Base-by-base conservation (phyloP, 306 rosid species). In the Trichosanthes truncata region DNA sequence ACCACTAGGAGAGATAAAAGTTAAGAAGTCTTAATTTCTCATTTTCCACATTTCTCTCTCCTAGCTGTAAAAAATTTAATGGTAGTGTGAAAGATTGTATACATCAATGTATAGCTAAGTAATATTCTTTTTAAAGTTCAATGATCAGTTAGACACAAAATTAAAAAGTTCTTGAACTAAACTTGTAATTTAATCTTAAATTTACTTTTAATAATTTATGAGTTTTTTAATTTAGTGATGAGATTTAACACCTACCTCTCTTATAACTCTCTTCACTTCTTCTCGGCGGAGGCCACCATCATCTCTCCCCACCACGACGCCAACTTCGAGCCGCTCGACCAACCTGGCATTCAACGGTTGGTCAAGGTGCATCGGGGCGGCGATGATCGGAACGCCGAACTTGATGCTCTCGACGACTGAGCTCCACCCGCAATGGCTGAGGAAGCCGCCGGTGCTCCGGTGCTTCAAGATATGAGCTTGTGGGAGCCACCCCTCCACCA, bases 371-470 rank as follows among this genome's bases (percentile, higher is more conserved):
- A 80, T 72, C 0, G 84, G 87, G 74, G 79, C 31, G 1, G 84
- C 79, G 51, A 84, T 66, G n/a, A 84, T 81, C 0, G 82, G 84
- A 18, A 84, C 75, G 5, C 87, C 87, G 23, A 52, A 78, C 48
- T 23, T 84, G 66, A 84, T 63, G 78, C 87, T 74, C 74, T 84
- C 84, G 35, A 78, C 3, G 3, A 81, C 81, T 3, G 82, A 84
- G 72, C 82, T 81, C 82, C 84, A 84, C 29, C 84, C 84, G 10
- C 84, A 84, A 1, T 81, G 84, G 51, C 80, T 83, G 77, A 79
- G 72, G 40, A 84, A 80, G 63, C 86, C 86, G 10, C 81, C 81
- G 7, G 63, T 40, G 20, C 77, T 80, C 1, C 10, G n/a, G 25
- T 77, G 80, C 3, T 15, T 48, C 20, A 84, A 43, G 6, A 84